phyloP scores from a whole-genome alignment of 2,329 filamentous ascomycete genomes.

The Cadophora sp. region DNA sequence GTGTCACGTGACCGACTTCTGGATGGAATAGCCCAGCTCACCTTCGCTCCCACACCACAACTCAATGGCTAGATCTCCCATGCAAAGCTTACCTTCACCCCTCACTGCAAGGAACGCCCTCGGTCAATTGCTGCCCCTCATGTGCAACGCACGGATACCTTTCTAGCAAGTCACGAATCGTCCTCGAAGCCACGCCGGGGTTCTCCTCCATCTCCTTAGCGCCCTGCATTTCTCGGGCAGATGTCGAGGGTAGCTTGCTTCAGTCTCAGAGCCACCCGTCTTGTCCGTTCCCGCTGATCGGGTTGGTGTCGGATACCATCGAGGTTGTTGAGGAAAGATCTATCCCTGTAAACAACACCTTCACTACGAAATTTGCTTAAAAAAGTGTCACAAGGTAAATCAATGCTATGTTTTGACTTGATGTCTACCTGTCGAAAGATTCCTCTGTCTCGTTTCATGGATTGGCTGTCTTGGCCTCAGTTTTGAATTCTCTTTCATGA shows the following conservation, averaged over 20 bases:
- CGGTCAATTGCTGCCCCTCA: neutral
- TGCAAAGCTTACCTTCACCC: neutral
- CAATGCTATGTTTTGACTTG: neutral
- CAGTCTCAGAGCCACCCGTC: neutral
- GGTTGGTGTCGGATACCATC: slow-evolving; percentile 6
- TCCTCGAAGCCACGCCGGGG: slow-evolving; percentile 1
- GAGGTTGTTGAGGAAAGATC: neutral
- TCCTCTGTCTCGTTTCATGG: neutral
- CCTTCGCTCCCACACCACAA: neutral
- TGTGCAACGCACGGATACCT: neutral
- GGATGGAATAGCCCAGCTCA: neutral
- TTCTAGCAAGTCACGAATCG: slow-evolving; percentile 8
- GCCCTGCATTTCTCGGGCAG: slow-evolving; percentile 10
- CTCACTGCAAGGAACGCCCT: neutral
- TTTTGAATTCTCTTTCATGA: neutral
- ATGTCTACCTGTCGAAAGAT: neutral
- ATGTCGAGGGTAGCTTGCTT: slow-evolving; percentile 16
- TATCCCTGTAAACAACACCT: neutral
- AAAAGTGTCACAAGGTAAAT: neutral
- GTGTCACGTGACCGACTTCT: neutral
- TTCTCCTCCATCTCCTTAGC: slow-evolving; percentile 3
- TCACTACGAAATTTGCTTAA: neutral
- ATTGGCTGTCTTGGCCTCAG: neutral
- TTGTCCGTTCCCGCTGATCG: neutral
- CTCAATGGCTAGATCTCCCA: neutral